phyloP scores from a whole-genome alignment of 2,329 filamentous ascomycete genomes.

The Drechslera avenae region DNA sequence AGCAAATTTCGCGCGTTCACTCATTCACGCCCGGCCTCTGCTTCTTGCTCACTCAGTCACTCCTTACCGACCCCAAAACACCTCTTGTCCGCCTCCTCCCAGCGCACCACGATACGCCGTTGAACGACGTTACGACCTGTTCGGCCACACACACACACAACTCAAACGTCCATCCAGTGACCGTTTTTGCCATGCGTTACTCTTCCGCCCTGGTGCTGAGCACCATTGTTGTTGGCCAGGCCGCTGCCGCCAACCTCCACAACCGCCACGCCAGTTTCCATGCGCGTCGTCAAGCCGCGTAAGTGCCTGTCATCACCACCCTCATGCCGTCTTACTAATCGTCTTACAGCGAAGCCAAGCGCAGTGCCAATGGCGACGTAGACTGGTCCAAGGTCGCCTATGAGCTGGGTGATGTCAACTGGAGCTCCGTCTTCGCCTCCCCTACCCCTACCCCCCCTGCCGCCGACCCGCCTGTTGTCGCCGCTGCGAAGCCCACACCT shows the following conservation, averaged over 20 bases:
- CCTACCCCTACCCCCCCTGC: conserved; percentile 17
- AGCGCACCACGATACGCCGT: conserved; percentile 22
- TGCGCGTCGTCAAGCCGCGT: conserved; percentile 39
- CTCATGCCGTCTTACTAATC: not conserved
- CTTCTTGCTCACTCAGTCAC: conserved; percentile 31
- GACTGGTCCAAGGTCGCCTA: conserved; percentile 39
- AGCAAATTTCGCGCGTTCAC: conserved; percentile 46
- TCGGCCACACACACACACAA: conserved; percentile 13
- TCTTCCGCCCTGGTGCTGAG: conserved; percentile 45
- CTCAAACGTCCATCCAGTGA: conserved; percentile 5
- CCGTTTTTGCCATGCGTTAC: conserved; percentile 40
- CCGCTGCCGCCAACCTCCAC: conserved; percentile 38
- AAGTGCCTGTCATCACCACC: conserved; percentile 15
- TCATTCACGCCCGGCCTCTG: conserved; percentile 45
- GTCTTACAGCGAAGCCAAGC: conserved; percentile 38
- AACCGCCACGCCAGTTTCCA: conserved; percentile 47
- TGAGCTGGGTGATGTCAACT: conserved; percentile 37
- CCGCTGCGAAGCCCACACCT: conserved; percentile 11
- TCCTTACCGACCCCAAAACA: conserved; percentile 25
- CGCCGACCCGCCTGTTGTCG: conserved; percentile 16
- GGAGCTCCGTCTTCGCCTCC: conserved; percentile 26
- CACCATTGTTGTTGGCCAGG: conserved; percentile 45
- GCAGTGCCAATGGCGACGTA: conserved; percentile 27
- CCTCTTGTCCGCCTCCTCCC: conserved; percentile 6
- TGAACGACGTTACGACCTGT: conserved; percentile 35